Evolutionary conservation across 768 basidiomycete genomes (phyloP).

Genomic region (Tremella yokohamensis): DNA sequence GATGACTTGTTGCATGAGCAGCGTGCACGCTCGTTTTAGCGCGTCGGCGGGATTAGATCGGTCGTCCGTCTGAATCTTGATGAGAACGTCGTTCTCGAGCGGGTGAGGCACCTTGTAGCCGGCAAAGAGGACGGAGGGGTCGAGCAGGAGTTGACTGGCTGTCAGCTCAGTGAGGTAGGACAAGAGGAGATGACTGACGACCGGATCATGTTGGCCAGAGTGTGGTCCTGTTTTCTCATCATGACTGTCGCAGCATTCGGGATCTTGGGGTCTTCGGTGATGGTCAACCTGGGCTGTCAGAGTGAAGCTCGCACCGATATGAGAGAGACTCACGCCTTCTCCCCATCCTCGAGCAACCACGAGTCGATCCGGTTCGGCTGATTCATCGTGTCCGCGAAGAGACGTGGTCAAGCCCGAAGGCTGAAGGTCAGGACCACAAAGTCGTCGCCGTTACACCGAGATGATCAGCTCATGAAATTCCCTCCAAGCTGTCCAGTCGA

Average conservation of each 20-base stretch:
- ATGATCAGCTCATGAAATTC: slow-evolving; percentile 3
- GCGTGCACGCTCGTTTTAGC: slow-evolving; percentile 76
- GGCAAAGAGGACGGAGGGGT: slow-evolving; percentile 86
- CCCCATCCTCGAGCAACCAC: slow-evolving; percentile 86
- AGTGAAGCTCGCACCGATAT: neutral
- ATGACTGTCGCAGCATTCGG: slow-evolving; percentile 95
- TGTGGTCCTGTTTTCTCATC: slow-evolving; percentile 94
- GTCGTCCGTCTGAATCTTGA: slow-evolving; percentile 95
- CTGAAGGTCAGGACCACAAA: neutral
- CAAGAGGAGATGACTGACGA: slow-evolving; percentile 54
- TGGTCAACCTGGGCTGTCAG: slow-evolving; percentile 64
- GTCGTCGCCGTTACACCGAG: neutral
- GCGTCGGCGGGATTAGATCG: slow-evolving; percentile 73
- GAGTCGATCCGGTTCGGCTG: slow-evolving; percentile 89
- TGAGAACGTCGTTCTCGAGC: slow-evolving; percentile 84
- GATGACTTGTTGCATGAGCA: slow-evolving; percentile 66
- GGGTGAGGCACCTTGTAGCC: slow-evolving; percentile 99
- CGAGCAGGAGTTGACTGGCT: slow-evolving; percentile 79
- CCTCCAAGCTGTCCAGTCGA: neutral
- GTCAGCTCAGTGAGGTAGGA: slow-evolving; percentile 8
- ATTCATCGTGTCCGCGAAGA: slow-evolving; percentile 59
- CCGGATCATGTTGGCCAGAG: slow-evolving; percentile 92
- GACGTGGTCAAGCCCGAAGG: neutral
- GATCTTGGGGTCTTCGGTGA: slow-evolving; percentile 93
- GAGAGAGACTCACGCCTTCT: slow-evolving; percentile 71